Evolutionary conservation across 208 protist species (phyloP), one percentile per base, ranked within the genome.

Genomic region (Acanthamoeba sp.): DNA sequence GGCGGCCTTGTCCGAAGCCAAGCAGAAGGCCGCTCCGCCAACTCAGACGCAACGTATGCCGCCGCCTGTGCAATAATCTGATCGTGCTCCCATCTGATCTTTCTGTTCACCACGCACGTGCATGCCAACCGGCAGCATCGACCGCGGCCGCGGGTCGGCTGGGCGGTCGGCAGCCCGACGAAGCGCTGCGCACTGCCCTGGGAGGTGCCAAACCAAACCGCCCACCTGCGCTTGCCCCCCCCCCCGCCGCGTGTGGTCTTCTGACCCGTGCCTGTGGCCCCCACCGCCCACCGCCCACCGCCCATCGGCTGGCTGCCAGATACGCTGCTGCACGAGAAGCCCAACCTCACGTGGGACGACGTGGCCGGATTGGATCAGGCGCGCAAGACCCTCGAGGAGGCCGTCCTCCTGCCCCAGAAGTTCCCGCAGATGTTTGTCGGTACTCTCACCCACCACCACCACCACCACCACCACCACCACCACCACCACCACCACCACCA

Each of bases 351-450:
- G 42, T 99, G 98, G 98, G 85, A 96, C 40, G 98, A 99, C 95
- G 98, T 99, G n/a, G 98, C 98, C 14, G 99, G 99, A 62, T 98
- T 99, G 78, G 97, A 98, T 22, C 96, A 97, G 18, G 99, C 99
- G 66, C 99, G 99, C 84, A 64, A 97, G 50, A 97, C 98, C 9
- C 97, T 99, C 18, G 97, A 99, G 73, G 99, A 99, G 94, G 99
- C 99, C 29, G 98, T 99, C 1, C 98, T 99, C 42, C 95, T 99
- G 24, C 99, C 99, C 3, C 95, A 98, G 27, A 98, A 97, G 88
- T 99, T 99, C 93, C 99, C 99, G 18, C 97, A 99, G 10, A 96
- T 99, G 71, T 99, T 99, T 95, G 96, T 93, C 4, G 99, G 98
- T 52, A 48, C 45, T 48, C 10, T n/a, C n/a, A n/a, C n/a, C n/a